phyloP scores from a whole-genome alignment of 805 yeast species.

The Yarrowia osloensis region DNA sequence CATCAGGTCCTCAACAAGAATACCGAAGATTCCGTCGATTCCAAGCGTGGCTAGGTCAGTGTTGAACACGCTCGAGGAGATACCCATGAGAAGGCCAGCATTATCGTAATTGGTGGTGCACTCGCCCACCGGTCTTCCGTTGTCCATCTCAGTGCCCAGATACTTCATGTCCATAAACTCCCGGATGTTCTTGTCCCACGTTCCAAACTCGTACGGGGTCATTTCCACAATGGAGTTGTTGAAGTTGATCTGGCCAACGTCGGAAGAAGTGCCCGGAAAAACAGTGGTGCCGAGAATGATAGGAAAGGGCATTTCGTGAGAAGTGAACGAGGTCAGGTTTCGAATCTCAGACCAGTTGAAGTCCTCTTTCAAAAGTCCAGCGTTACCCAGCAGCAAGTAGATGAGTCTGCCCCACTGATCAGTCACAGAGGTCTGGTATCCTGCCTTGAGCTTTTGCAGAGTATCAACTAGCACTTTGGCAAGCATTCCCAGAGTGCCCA shows the following conservation, averaged over 20 bases:
- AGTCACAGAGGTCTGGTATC: constrained; percentile 65
- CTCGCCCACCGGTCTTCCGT: constrained; percentile 55
- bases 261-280: neutral
- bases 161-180: constrained; percentile 68
- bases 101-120: constrained; percentile 78
- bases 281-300: constrained; percentile 51
- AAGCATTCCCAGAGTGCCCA: constrained; percentile 47
- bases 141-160: constrained; percentile 63
- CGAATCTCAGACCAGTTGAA: constrained; percentile 59
- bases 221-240: constrained; percentile 14
- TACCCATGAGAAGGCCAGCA: constrained; percentile 77
- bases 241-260: neutral
- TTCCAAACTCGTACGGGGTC: constrained; percentile 74
- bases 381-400: constrained; percentile 68
- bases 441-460: constrained; percentile 57
- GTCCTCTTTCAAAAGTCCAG: constrained; percentile 47
- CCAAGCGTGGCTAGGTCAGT: constrained; percentile 39
- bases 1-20: constrained; percentile 53
- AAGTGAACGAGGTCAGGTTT: constrained; percentile 58
- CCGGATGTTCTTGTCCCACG: constrained; percentile 78
- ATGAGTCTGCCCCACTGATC: constrained; percentile 83
- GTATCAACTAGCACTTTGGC: constrained; percentile 52
- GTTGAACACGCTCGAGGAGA: constrained; percentile 80
- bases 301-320: constrained; percentile 72
- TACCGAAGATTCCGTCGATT: constrained; percentile 30